Evolutionary conservation across 2,329 filamentous ascomycete species (phyloP).

Genomic region (Xylariaceae sp.): DNA sequence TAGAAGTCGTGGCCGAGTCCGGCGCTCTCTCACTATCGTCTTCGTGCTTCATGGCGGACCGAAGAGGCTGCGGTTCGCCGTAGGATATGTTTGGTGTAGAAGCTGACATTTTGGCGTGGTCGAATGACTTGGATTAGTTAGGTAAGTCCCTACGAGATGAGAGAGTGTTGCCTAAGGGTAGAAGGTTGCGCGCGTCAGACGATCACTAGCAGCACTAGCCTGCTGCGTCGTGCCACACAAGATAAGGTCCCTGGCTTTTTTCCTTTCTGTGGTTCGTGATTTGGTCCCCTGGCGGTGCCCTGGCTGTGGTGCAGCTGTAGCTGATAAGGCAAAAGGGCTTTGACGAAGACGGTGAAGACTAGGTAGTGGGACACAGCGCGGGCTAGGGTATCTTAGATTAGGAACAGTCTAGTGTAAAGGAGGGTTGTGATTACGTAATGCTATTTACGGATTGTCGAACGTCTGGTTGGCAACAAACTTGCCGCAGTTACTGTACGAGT

Average conservation of each 20-base stretch:
- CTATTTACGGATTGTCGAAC: too few relatives aligned
- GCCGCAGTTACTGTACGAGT: too few relatives aligned
- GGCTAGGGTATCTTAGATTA: background rate
- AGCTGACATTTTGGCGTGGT: constrained; percentile 32
- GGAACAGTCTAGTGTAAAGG: constrained; percentile 2
- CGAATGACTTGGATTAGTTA: background rate
- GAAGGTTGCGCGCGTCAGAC: constrained; percentile 15
- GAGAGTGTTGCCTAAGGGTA: background rate
- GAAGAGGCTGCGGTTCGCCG: constrained; percentile 35
- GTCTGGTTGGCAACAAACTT: too few relatives aligned
- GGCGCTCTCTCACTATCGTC: constrained; percentile 38
- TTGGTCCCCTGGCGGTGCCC: too few relatives aligned
- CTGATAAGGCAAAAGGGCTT: too few relatives aligned
- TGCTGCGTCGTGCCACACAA: too few relatives aligned
- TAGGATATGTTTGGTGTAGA: constrained; percentile 31
- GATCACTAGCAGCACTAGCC: background rate
- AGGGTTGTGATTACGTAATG: constrained; percentile 9
- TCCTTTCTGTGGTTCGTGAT: too few relatives aligned
- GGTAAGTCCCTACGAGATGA: constrained; percentile 1
- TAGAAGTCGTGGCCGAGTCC: constrained; percentile 27
- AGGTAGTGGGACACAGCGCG: too few relatives aligned
- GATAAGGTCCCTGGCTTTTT: too few relatives aligned
- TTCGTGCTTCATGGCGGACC: constrained; percentile 42
- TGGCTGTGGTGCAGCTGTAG: too few relatives aligned
- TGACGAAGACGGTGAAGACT: too few relatives aligned